Evolutionary conservation across 2,329 filamentous ascomycete species (phyloP), one percentile per base, ranked within the genome.

Genomic region (Clonostachys rhizophaga): DNA sequence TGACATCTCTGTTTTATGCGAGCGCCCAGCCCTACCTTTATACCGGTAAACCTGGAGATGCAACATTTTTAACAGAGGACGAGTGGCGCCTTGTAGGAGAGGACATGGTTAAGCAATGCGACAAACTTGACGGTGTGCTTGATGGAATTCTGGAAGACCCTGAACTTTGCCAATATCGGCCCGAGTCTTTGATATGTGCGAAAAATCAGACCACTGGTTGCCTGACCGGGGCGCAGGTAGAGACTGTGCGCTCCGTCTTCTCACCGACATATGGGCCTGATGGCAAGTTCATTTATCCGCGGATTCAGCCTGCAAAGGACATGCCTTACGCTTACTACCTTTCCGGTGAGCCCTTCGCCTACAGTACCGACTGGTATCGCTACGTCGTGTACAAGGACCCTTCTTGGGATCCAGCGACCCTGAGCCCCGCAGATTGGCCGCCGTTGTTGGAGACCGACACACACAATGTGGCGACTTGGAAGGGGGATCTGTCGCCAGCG

Each of bases 91-190:
- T 47, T 3, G 48, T 61, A 5, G 52, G 58, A 36, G 48, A 58
- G 24, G 53, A 58, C 34, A 2, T 59, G 52, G 24, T 59, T 9
- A 40, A 44, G 62, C 76, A 80, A 24, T 79, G 76, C 52, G 76
- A 80, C 55, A 60, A 48, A 4, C 59, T 70, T 41, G 76, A 79
- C 53, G 75, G 76, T 3, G 58, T 74, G 7, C 51, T 57, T 4
- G 76, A 80, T 50, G 68, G 66, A 16, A 75, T 79, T 50, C 64
- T 79, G 40, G 71, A 69, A 43, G 59, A 66, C 33, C 71, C 75
- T 0, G 58, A 64, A 8, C 57, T 61, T 9, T 80, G 76, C 59
- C 52, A 65, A 47, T 67, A 77, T 49, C 61, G 67, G 48, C 69
- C 67, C 9, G 60, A 66, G 14, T 54, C 61, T 5, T 59, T 77